A percentile compares a stretch with the other conserved stretches of the same genome.
These are phyloP conservation scores for Metschnikowia colocasiae DNA, from an alignment of 805 yeast species.

Conservation along the genomic window DNA sequence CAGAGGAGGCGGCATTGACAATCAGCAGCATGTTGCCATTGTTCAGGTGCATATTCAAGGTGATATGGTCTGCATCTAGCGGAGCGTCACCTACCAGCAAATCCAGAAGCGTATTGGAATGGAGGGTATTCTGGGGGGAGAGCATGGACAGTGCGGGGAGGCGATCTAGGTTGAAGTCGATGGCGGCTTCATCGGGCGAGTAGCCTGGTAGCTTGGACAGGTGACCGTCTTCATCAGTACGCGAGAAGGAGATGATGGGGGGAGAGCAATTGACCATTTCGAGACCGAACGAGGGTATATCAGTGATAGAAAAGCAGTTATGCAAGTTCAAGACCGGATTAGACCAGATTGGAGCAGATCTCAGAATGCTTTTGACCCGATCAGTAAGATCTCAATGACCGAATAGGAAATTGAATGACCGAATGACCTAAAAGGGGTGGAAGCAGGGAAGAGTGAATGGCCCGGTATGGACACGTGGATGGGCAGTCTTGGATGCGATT, in stretches of 20 bases:
- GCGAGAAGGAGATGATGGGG: constrained; percentile 14
- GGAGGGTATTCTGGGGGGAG: constrained; percentile 11
- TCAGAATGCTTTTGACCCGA: too few relatives aligned
- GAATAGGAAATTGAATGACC: too few relatives aligned
- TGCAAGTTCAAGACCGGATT: too few relatives aligned
- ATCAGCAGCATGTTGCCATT: constrained; percentile 14
- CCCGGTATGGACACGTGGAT: too few relatives aligned
- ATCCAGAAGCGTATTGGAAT: constrained; percentile 10
- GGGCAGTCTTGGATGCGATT: too few relatives aligned
- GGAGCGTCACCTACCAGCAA: constrained; percentile 6
- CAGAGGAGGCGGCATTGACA: constrained; percentile 11
- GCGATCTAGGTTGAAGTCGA: constrained; percentile 3
- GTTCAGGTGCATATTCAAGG: background rate
- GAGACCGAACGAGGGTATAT: background rate
- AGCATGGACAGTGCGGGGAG: constrained; percentile 3
- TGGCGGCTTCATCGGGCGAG: background rate
- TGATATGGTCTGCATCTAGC: constrained; percentile 1
- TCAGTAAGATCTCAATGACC: too few relatives aligned
- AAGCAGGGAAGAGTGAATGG: too few relatives aligned
- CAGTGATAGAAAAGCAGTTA: too few relatives aligned
- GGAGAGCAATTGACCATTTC: constrained; percentile 16
- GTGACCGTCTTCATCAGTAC: constrained; percentile 9
- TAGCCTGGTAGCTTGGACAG: background rate
- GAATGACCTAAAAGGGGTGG: too few relatives aligned
- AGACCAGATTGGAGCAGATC: too few relatives aligned